Evolutionary conservation across 345 rosid genomes (phyloP).

Genomic region (Arabis alpina): DNA sequence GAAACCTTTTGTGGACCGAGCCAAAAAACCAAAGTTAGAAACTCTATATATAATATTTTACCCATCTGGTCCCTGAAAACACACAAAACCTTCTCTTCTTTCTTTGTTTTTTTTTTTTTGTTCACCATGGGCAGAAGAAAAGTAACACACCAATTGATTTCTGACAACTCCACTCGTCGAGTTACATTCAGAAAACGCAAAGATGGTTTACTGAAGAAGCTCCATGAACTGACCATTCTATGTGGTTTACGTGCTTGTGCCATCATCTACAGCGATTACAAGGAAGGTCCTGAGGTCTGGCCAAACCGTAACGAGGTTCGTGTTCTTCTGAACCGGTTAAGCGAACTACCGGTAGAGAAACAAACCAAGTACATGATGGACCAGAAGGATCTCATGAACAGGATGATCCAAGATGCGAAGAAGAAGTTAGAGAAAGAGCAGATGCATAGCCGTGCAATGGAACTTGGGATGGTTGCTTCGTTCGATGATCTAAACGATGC

Average conservation of each 20-base stretch:
- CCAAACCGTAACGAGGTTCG: constrained; percentile 41
- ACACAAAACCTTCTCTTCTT: constrained; percentile 18
- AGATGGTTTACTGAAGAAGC: constrained; percentile 42
- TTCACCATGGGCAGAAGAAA: constrained; percentile 43
- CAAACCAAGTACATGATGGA: constrained; percentile 56
- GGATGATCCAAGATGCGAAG: constrained; percentile 45
- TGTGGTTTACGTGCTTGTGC: constrained; percentile 42
- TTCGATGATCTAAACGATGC: constrained; percentile 4
- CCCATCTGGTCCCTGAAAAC: neutral
- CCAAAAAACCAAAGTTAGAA: constrained; percentile 24
- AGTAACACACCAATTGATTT: constrained; percentile 38
- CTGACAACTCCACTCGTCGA: constrained; percentile 34
- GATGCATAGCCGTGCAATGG: constrained; percentile 40
- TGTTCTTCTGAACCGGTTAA: constrained; percentile 33
- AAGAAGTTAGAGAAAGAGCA: constrained; percentile 47
- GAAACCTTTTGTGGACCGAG: constrained; percentile 29
- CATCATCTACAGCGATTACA: constrained; percentile 46
- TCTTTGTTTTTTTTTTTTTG: neutral
- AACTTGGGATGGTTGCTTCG: constrained; percentile 33
- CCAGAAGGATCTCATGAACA: constrained; percentile 47
- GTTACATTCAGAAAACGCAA: constrained; percentile 43
- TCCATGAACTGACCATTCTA: constrained; percentile 37
- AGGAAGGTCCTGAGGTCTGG: constrained; percentile 51
- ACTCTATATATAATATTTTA: constrained; percentile 37
- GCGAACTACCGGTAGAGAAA: constrained; percentile 50